Base-by-base conservation (phyloP, 441 rosid genomes). In the Erodium trifolium region DNA sequence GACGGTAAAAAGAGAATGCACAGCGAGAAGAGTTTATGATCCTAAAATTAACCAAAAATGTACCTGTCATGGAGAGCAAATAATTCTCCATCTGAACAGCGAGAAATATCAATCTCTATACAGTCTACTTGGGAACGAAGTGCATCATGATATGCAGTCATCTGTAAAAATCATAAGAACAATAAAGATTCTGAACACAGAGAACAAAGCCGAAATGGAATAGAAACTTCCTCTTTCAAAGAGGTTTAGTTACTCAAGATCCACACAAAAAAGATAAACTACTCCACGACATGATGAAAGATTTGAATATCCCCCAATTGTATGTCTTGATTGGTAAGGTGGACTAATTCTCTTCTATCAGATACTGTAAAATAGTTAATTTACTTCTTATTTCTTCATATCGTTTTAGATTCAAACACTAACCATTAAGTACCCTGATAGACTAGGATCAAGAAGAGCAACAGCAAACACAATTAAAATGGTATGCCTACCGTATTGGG, bases 21-120 rank as follows among this genome's bases (percentile, higher is more conserved):
- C 27, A 6, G 3, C 1, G 29, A 57, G 63, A 16, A 57, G 12
- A 8, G 17, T 16, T 4, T 17, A 2, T 17, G 12, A 43, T 11
- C 12, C 49, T 43, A 43, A 57, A 57, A 18, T 57, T 17, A 18
- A 57, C 12, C 72, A 68, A 41, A 27, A 18, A 71, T 57, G 72
- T 77, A 92, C 99, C 99, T 90, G 72, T 92, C 94, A 70, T 92
- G 98, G 5, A 94, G 88, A 75, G 98, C 94, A 78, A 94, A 85
- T 70, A 94, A 69, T 72, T 82, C 85, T 76, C 98, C 97, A 81
- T 92, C 99, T 63, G 82, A 80, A 19, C 98, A 88, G 60, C 98
- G 97, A 67, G 99, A 94, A 64, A 92, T 87, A 80, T 92, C 99
- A 72, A 94, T 83, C 87, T 94, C 98, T 29, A 94, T 81, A 73